Evolutionary conservation across 768 basidiomycete species (phyloP), one percentile per base, ranked within the genome.

Genomic region (Suillus brevipes): DNA sequence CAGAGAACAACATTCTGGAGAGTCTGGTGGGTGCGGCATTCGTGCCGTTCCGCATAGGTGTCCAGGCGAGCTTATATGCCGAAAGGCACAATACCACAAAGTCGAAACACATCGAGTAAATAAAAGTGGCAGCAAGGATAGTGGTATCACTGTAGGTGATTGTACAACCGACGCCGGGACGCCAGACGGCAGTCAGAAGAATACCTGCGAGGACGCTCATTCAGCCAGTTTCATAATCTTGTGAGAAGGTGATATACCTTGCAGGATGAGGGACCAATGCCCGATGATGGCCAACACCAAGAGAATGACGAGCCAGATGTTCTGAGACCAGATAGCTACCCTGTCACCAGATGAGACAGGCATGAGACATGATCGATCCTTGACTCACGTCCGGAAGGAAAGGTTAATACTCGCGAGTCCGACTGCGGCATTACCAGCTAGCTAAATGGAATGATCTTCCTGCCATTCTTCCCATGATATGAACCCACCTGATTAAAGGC

Each of bases 51-150:
- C 65, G 16, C 14, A 65, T 68, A 42, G 61, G 66, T 12, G 65
- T 65, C 75, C 74, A 75, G 18, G 74, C 75, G 28, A 91, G 82
- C 71, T 88, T 90, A 75, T 83, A 86, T 14, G 82, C 84, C 43
- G 84, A 89, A 67, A 91, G 75, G 31, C 78, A 65, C 53, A 91
- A 80, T 45, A 90, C 87, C 36, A 83, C 64, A 25, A 89, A 77
- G 72, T 91, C 90, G 71, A 91, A 90, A 70, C 80, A 79, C 90
- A 91, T 92, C 37, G 89, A 86, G 69, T 91, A 91, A 38, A 90
- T 87, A 74, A 90, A 91, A 4, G 87, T 87, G 3, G 87, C 86
- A 6, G 88, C 87, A 38, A 91, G 82, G 60, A 90, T 75, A 10
- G 73, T 85, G 73, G 85, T 91, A 71, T 88, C 84, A 8, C 89